phyloP scores from a whole-genome alignment of 2,329 filamentous ascomycete species.

The Lecanicillium sp. region DNA sequence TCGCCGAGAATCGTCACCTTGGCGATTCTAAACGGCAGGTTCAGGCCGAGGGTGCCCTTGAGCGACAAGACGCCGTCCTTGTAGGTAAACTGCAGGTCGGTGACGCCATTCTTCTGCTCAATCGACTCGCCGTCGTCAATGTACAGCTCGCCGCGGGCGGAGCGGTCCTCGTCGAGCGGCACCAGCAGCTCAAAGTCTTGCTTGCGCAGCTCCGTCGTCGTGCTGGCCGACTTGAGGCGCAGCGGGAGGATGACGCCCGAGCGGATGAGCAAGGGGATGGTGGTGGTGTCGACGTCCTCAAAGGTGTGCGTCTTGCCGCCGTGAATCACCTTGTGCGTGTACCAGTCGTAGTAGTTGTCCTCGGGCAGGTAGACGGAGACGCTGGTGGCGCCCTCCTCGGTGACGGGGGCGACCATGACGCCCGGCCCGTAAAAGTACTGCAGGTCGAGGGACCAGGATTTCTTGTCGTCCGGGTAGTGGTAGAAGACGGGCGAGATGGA shows the following conservation, averaged over 20 bases:
- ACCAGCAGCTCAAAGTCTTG: constrained; percentile 63
- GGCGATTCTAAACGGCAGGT: constrained; percentile 31
- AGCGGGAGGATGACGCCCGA: constrained; percentile 57
- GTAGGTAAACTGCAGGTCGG: constrained; percentile 53
- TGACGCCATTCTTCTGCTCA: constrained; percentile 43
- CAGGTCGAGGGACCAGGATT: constrained; percentile 31
- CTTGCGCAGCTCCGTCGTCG: constrained; percentile 52
- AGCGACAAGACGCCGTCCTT: constrained; percentile 40
- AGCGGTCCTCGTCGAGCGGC: constrained; percentile 51
- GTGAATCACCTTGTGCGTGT: constrained; percentile 23
- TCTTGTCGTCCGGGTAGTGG: constrained; percentile 45
- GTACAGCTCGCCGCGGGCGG: constrained; percentile 61
- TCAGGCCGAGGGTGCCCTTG: constrained; percentile 47
- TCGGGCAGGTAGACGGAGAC: constrained; percentile 38
- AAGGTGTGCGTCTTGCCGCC: constrained; percentile 4
- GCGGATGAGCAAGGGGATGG: constrained; percentile 57
- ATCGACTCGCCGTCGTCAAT: constrained; percentile 70
- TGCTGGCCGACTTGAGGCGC: constrained; percentile 47
- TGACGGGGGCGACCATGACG: constrained; percentile 35
- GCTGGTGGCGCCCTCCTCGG: constrained; percentile 28
- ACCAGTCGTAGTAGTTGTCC: constrained; percentile 37
- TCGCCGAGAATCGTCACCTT: constrained; percentile 43
- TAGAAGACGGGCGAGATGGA: constrained; percentile 63
- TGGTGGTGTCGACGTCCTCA: constrained; percentile 31
- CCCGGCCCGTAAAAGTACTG: constrained; percentile 39